Percentiles rank a stretch among this genome's conserved stretches.
Conservation (phyloP, 306 rosid genomes). For the Gastrolobium bilobum region DNA sequence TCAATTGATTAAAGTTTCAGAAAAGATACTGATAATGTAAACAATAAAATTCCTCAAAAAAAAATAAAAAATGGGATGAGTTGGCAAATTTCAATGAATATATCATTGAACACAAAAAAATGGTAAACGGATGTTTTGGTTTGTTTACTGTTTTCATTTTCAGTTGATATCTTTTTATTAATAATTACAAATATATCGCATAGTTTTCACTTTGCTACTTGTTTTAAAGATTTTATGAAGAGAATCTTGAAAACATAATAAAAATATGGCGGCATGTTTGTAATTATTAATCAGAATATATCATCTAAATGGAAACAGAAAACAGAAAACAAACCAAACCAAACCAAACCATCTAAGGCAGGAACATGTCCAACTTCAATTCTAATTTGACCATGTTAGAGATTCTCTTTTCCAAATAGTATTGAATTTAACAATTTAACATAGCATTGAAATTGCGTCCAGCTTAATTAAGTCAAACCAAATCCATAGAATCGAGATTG, state of each 20-base stretch:
- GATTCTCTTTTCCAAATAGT: neutral
- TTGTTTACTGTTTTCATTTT: neutral
- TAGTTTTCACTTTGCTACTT: neutral
- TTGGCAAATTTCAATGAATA: neutral
- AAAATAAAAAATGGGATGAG: neutral
- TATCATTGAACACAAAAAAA: neutral
- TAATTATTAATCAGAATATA: neutral
- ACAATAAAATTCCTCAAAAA: neutral
- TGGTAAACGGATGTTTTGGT: neutral
- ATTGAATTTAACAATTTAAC: neutral
- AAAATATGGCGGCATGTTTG: neutral
- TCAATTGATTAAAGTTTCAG: slow-evolving; percentile 3
- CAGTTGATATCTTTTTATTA: neutral
- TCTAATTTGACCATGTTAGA: neutral
- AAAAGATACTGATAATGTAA: slow-evolving; percentile 1
- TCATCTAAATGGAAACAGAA: neutral
- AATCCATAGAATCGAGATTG: slow-evolving; percentile 4
- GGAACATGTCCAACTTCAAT: neutral
- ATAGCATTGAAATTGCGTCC: neutral
- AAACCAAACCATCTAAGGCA: too few species aligned
- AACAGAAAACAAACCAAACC: too few species aligned
- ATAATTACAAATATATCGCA: neutral
- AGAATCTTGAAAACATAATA: neutral
- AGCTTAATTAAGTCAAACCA: slow-evolving; percentile 6
- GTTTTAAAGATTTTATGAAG: neutral